phyloP scores from a whole-genome alignment of 768 basidiomycete species.

The Hirschioporus abietinus region DNA sequence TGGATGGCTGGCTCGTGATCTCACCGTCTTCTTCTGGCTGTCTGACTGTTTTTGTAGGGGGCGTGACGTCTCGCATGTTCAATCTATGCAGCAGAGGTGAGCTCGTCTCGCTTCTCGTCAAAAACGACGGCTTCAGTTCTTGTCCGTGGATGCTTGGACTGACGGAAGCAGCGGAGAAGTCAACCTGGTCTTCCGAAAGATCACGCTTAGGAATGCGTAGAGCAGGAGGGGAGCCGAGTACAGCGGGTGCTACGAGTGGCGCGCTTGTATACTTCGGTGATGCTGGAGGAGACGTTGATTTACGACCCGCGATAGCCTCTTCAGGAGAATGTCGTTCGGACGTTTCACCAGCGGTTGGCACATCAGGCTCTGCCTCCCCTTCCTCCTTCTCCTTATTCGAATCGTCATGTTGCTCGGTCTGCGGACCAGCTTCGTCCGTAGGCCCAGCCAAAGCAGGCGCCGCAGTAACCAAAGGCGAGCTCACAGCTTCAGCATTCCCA shows the following conservation, averaged over 20 bases:
- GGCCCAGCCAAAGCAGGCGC: background rate
- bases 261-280: background rate
- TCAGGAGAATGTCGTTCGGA: background rate
- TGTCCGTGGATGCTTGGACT: background rate
- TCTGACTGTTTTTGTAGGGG: background rate
- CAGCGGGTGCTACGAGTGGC: background rate
- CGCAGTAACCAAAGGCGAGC: background rate
- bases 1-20: conserved; percentile 34
- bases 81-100: background rate
- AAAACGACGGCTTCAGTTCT: background rate
- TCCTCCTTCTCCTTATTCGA: conserved; percentile 4
- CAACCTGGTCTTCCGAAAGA: background rate
- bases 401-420: no score
- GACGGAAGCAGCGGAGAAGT: background rate
- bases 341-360: background rate
- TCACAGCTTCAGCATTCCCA: background rate
- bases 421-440: background rate
- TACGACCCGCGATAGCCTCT: background rate
- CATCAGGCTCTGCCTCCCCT: background rate
- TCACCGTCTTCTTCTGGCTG: conserved; percentile 44
- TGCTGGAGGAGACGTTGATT: background rate
- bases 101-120: background rate
- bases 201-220: background rate
- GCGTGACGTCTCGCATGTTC: background rate
- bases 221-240: background rate